phyloP scores from a whole-genome alignment of 352 stramenopile genomes.

The Globisporangium sylvaticum region DNA sequence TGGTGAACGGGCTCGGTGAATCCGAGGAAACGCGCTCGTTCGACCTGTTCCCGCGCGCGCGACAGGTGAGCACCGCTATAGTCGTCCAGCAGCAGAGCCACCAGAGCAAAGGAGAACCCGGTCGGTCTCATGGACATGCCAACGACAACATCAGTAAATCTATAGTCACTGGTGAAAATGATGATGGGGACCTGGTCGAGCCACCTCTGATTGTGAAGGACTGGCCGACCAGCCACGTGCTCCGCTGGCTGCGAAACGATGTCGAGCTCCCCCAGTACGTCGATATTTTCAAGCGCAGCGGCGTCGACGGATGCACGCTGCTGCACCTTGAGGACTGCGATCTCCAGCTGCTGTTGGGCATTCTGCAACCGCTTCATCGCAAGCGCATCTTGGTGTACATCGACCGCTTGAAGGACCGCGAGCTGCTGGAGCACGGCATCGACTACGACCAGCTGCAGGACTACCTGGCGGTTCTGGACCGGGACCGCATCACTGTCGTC shows the following conservation, averaged over 20 bases:
- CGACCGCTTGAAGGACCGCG: constrained; percentile 59
- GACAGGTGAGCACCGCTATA: constrained; percentile 24
- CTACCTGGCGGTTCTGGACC: constrained; percentile 68
- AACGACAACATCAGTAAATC: neutral
- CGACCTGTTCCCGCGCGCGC: constrained; percentile 48
- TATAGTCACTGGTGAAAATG: no score
- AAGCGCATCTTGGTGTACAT: constrained; percentile 47
- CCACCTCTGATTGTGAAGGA: constrained; percentile 37
- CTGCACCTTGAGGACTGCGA: constrained; percentile 51
- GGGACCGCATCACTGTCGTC: constrained; percentile 59
- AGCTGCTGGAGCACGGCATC: constrained; percentile 50
- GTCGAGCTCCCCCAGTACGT: constrained; percentile 55
- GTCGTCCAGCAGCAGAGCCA: constrained; percentile 3
- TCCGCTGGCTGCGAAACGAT: constrained; percentile 38
- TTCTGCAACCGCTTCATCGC: constrained; percentile 57
- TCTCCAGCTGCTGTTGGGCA: constrained; percentile 57
- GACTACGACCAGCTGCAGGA: constrained; percentile 72
- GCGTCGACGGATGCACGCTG: constrained; percentile 64
- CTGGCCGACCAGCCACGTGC: constrained; percentile 53
- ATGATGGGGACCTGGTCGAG: neutral
- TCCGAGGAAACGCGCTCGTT: constrained; percentile 56
- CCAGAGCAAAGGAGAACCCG: neutral
- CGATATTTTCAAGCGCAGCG: constrained; percentile 43
- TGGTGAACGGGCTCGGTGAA: constrained; percentile 47
- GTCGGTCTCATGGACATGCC: neutral